Percentiles rank a stretch among this genome's conserved stretches.
Conservation (phyloP, 352 stramenopile species). For the Phytophthora capsici region DNA sequence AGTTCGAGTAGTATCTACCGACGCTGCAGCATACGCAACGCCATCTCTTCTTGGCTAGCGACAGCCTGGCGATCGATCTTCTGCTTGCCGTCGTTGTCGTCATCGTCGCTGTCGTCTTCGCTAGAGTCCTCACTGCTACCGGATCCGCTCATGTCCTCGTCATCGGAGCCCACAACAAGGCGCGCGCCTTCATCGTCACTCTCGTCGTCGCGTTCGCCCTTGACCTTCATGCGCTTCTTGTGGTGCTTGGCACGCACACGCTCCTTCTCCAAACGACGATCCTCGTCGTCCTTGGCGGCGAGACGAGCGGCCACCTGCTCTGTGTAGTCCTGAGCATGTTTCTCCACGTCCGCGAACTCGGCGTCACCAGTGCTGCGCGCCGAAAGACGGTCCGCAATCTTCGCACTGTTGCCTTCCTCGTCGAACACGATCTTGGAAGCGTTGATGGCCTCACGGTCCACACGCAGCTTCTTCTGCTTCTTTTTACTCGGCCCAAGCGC, state of each 20-base stretch:
- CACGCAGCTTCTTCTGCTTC: conserved; percentile 91
- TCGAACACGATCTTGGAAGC: conserved; percentile 94
- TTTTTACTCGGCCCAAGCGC: conserved; percentile 58
- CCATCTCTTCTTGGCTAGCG: conserved; percentile 80
- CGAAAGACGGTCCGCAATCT: conserved; percentile 64
- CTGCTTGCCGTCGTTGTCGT: conserved; percentile 20
- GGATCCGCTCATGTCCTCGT: conserved; percentile 45
- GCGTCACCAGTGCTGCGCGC: conserved; percentile 46
- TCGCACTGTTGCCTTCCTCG: conserved; percentile 91
- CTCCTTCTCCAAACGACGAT: conserved; percentile 85
- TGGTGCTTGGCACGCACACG: conserved; percentile 89
- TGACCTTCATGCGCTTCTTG: conserved; percentile 87
- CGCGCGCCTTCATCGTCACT: conserved; percentile 35
- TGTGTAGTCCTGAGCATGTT: conserved; percentile 66
- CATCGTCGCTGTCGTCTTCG: conserved; percentile 38
- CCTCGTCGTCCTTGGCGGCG: conserved; percentile 80
- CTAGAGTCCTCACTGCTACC: conserved; percentile 32
- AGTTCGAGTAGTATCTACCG: conserved; percentile 36
- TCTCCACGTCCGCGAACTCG: conserved; percentile 73
- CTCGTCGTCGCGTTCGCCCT: conserved; percentile 73
- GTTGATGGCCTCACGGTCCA: conserved; percentile 69
- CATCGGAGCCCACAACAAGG: conserved; percentile 56
- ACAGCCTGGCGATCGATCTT: conserved; percentile 61
- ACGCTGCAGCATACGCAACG: conserved; percentile 79
- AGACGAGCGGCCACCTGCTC: conserved; percentile 72